Percentiles rank a stretch among this genome's conserved stretches.
phyloP scores from a whole-genome alignment of 2,329 filamentous ascomycete species.

The Huntiella moniliformis region DNA sequence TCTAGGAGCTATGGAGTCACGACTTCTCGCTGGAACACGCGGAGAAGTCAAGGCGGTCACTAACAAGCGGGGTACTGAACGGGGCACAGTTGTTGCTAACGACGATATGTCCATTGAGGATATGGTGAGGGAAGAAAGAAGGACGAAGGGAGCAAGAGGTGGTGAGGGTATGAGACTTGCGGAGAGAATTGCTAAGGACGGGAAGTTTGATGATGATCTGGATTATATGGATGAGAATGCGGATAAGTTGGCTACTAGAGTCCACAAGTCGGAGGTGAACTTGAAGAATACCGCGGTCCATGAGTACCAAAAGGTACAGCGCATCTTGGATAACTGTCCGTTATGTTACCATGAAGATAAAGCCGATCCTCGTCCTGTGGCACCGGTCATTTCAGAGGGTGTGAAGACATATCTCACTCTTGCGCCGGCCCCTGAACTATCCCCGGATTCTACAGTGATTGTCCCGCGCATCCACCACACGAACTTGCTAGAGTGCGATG shows the following conservation, averaged over 20 bases:
- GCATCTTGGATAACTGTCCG: conserved; percentile 68
- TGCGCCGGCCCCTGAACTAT: conserved; percentile 74
- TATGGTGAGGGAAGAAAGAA: conserved; percentile 87
- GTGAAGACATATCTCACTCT: conserved; percentile 79
- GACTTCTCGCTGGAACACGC: conserved; percentile 58
- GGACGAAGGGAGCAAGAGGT: conserved; percentile 57
- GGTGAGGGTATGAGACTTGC: conserved; percentile 71
- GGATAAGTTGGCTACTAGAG: conserved; percentile 64
- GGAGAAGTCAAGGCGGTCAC: conserved; percentile 60
- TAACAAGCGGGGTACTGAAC: conserved; percentile 65
- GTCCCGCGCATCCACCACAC: conserved; percentile 71
- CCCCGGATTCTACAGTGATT: conserved; percentile 66
- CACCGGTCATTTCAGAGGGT: conserved; percentile 68
- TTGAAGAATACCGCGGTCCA: conserved; percentile 72
- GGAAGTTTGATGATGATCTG: conserved; percentile 74
- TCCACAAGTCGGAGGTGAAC: conserved; percentile 74
- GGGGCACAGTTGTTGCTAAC: conserved; percentile 73
- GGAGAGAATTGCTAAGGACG: conserved; percentile 85
- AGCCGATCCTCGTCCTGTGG: conserved; percentile 47
- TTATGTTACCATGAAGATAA: conserved; percentile 82
- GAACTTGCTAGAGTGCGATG: conserved; percentile 93
- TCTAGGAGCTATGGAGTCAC: conserved; percentile 72
- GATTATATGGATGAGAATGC: conserved; percentile 98
- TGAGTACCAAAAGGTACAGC: conserved; percentile 80
- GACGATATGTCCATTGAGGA: conserved; percentile 93